Conservation (phyloP, 2,329 filamentous ascomycete genomes). For the Epicoccum sorghinum region DNA sequence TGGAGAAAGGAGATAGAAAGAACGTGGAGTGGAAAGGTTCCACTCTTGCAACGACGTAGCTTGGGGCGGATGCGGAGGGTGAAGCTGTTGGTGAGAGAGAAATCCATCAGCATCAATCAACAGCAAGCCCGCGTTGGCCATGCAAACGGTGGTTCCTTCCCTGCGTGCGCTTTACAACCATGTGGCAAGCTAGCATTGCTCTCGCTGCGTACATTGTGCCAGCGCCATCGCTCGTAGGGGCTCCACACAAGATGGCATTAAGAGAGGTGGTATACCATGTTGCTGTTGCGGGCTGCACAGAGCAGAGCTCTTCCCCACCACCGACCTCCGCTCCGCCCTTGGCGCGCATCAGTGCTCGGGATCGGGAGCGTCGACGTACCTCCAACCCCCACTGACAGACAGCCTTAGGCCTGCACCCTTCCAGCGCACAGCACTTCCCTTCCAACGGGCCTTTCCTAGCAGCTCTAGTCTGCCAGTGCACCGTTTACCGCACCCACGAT, state of each 20-base stretch:
- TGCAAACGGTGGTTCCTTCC: slow-evolving; percentile 32
- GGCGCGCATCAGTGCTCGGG: slow-evolving; percentile 22
- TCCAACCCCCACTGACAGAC: slow-evolving; percentile 34
- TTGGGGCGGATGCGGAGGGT: slow-evolving; percentile 22
- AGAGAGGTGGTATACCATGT: too few species aligned
- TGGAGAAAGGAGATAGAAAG: slow-evolving; percentile 34
- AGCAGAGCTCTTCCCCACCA: slow-evolving; percentile 21
- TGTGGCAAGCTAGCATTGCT: slow-evolving; percentile 4
- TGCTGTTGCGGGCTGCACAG: background rate
- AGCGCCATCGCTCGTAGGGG: too few species aligned
- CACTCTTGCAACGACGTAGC: slow-evolving; percentile 17
- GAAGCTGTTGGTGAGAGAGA: slow-evolving; percentile 27
- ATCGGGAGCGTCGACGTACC: slow-evolving; percentile 35
- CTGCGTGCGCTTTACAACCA: background rate
- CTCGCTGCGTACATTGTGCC: too few species aligned
- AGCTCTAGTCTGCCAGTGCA: slow-evolving; percentile 32
- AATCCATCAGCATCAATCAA: slow-evolving; percentile 2
- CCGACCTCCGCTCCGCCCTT: slow-evolving; percentile 28
- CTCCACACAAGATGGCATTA: too few species aligned
- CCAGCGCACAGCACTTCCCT: slow-evolving; percentile 27
- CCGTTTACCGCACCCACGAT: slow-evolving; percentile 60
- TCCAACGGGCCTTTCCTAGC: slow-evolving; percentile 27
- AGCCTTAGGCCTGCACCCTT: slow-evolving; percentile 31
- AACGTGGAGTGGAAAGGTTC: slow-evolving; percentile 15
- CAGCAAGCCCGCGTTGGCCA: slow-evolving; percentile 25